Percentiles rank a stretch among this genome's conserved stretches.
These are phyloP conservation scores for Pezicula rhizophila DNA, from an alignment of 2,329 filamentous ascomycete genomes.

Conservation along the genomic window DNA sequence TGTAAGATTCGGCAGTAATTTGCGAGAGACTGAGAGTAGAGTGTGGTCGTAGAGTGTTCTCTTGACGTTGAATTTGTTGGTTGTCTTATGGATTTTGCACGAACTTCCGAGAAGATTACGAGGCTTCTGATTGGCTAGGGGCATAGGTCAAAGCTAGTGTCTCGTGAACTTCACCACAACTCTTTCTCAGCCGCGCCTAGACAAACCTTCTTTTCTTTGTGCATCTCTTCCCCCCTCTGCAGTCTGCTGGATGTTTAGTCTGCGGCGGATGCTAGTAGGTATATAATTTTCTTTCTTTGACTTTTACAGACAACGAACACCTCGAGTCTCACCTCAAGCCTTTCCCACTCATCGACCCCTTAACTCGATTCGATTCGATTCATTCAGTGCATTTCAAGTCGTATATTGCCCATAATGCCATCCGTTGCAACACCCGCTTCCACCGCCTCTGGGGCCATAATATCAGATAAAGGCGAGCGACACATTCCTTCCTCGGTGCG, in stretches of 20 bases:
- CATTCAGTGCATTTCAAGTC: not conserved
- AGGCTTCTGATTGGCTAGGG: slow-evolving; percentile 10
- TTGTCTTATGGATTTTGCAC: not conserved
- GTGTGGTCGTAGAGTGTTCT: slow-evolving; percentile 9
- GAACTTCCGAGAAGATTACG: slow-evolving; percentile 6
- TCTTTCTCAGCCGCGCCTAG: not conserved
- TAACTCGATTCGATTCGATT: not conserved
- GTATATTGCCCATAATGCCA: slow-evolving; percentile 24
- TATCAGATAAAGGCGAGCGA: slow-evolving; percentile 61
- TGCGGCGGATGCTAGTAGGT: too few species aligned
- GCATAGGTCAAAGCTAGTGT: too few species aligned
- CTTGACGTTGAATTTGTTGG: slow-evolving; percentile 7
- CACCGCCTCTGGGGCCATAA: slow-evolving; percentile 68
- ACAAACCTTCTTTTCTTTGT: too few species aligned
- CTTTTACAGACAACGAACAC: too few species aligned
- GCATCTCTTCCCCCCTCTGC: too few species aligned
- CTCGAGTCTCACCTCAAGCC: too few species aligned
- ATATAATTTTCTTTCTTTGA: too few species aligned
- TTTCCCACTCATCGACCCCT: not conserved
- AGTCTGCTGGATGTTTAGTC: too few species aligned
- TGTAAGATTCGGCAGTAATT: slow-evolving; percentile 13
- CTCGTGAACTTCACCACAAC: slow-evolving; percentile 2
- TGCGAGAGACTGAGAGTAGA: slow-evolving; percentile 7
- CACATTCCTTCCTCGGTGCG: slow-evolving; percentile 85
- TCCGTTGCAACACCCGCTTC: slow-evolving; percentile 42